phyloP scores from a whole-genome alignment of 208 protist genomes.

The Endotrypanum monterogeii region DNA sequence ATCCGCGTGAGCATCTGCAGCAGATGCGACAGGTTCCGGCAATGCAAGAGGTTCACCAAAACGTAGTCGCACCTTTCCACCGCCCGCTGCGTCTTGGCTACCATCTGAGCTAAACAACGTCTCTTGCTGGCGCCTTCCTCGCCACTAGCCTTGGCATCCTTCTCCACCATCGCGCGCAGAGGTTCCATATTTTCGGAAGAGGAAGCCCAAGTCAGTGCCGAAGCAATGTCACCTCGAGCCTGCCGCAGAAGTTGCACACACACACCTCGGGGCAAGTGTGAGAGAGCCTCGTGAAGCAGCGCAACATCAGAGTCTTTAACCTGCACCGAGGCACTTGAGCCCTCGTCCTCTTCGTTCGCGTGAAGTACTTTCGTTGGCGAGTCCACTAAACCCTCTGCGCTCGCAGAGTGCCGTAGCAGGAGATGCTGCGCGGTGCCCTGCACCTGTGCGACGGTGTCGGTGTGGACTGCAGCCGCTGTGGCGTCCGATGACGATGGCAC shows the following conservation, averaged over 20 bases:
- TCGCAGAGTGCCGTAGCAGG: slow-evolving; percentile 33
- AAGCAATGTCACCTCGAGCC: slow-evolving; percentile 23
- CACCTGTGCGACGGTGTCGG: slow-evolving; percentile 4
- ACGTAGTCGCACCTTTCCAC: slow-evolving; percentile 34
- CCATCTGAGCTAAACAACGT: neutral
- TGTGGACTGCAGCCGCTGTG: neutral
- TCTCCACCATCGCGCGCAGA: slow-evolving; percentile 20
- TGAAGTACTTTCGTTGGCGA: neutral
- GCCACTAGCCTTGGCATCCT: slow-evolving; percentile 8
- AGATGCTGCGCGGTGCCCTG: slow-evolving; percentile 19
- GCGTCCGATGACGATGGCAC: neutral
- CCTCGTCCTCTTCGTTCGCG: slow-evolving; percentile 14
- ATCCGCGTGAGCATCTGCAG: slow-evolving; percentile 60
- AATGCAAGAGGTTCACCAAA: slow-evolving; percentile 50
- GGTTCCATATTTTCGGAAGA: slow-evolving; percentile 11
- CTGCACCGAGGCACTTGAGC: neutral
- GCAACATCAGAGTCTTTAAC: slow-evolving; percentile 34
- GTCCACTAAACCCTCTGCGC: slow-evolving; percentile 12
- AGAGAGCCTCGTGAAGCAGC: slow-evolving; percentile 39
- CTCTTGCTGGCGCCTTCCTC: neutral
- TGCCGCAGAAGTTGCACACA: slow-evolving; percentile 33
- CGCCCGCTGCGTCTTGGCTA: slow-evolving; percentile 11
- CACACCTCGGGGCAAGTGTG: slow-evolving; percentile 27
- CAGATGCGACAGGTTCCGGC: slow-evolving; percentile 36
- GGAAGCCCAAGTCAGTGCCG: slow-evolving; percentile 22